Evolutionary conservation across 345 rosid genomes (phyloP), one percentile per base, ranked within the genome.

Genomic region (Bretschneidera sinensis): DNA sequence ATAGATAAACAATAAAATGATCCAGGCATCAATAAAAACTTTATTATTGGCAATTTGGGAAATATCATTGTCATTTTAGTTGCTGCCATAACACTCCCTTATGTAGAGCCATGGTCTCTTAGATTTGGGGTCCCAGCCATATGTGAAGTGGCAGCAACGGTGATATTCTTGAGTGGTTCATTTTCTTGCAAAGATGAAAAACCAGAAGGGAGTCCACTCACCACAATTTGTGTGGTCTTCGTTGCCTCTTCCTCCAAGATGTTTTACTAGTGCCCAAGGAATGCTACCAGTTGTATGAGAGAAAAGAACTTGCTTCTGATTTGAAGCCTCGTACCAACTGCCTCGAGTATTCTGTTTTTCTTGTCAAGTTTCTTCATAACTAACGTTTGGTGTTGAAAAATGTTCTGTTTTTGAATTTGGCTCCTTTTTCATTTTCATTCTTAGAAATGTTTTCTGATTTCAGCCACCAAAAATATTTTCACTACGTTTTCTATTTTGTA

Each of bases 111-210:
- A 0, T 75, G 80, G 79, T 48, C 69, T 33, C 53, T 75, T 17
- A 63, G 68, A 47, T 79, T 79, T 45, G 63, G 77, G 0, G 57
- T 79, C 45, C 77, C 80, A 2, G 73, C 80, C 0, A 67, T 62
- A 16, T 69, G 57, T 20, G 75, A 75, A 10, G 66, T 73, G 1
- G 34, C 64, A 21, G 78, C 78, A 21, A 75, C 75, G 25, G 39
- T 79, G 34, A 24, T 72, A 9, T 79, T 79, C 58, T 34, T 79
- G 9, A 54, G 51, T 2, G 76, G 80, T 22, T 62, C 74, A 1
- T 17, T 61, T 55, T 51, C 66, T 13, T 58, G 72, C 49, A 64
- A 28, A 16, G 22, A 43, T 16, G 59, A 49, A 24, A 52, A 21
- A 24, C 72, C 83, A 7, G 2, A 31, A 24, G 72, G 83, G 34